A percentile compares a stretch with the other conserved stretches of the same genome.
Conservation (phyloP, 768 basidiomycete species). For the Cystobasidium tubakii region DNA sequence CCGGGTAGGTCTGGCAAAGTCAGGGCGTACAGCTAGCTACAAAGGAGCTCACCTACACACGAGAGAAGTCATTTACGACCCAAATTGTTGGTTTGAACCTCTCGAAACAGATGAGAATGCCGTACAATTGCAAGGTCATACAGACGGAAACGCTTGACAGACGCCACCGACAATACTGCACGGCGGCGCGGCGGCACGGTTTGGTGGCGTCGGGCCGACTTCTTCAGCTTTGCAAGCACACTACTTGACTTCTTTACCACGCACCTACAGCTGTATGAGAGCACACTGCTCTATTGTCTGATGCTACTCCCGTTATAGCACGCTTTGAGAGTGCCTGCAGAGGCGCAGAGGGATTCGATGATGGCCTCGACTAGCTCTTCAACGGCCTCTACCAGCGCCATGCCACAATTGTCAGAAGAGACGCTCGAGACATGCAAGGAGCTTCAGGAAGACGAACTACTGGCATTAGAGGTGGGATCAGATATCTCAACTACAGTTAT, state of each 20-base stretch:
- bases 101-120: no score
- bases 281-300: background rate
- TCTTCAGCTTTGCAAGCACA: background rate
- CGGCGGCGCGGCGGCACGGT: no score
- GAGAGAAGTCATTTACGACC: no score
- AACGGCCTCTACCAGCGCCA: background rate
- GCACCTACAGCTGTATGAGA: background rate
- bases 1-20: no score
- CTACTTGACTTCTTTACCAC: no score
- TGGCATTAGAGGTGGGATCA: slow-evolving; percentile 23
- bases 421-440: slow-evolving; percentile 22
- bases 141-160: no score
- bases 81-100: no score
- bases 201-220: no score
- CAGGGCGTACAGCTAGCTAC: no score
- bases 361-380: background rate
- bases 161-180: no score
- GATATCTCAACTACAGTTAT: background rate
- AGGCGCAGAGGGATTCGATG: background rate
- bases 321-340: background rate
- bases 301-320: background rate
- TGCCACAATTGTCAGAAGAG: background rate
- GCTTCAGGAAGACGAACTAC: slow-evolving; percentile 28
- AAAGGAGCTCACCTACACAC: no score
- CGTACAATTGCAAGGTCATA: no score